Conservation (phyloP, 2,329 filamentous ascomycete genomes). For the Colletotrichum filicis region DNA sequence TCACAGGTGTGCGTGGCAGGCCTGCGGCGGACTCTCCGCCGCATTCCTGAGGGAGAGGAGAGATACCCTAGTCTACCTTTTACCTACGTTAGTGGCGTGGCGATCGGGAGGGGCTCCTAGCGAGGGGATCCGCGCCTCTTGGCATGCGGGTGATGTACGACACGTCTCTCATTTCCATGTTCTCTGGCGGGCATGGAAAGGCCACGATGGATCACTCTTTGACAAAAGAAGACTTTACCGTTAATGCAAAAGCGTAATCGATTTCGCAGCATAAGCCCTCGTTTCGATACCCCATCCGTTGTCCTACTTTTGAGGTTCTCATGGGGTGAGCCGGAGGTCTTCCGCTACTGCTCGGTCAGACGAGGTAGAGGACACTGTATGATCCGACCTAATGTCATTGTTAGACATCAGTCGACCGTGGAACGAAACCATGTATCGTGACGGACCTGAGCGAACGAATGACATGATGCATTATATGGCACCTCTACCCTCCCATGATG, state of each 20-base stretch:
- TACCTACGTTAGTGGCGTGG: conserved; percentile 28
- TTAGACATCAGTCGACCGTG: neutral
- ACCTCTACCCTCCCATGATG: no score
- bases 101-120: conserved; percentile 28
- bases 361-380: neutral
- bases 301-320: rapidly evolving
- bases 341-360: rapidly evolving
- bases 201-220: neutral
- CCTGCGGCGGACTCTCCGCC: neutral
- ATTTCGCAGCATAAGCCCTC: neutral
- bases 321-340: neutral
- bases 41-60: neutral
- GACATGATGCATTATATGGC: neutral
- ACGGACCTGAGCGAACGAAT: rapidly evolving
- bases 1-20: neutral
- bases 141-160: conserved; percentile 3
- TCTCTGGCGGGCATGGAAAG: neutral
- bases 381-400: neutral
- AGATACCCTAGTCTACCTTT: conserved; percentile 7
- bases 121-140: conserved; percentile 3
- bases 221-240: neutral
- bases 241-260: neutral
- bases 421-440: no score
- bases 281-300: rapidly evolving
- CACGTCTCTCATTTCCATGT: neutral